A percentile compares a stretch with the other conserved stretches of the same genome.
phyloP scores from a whole-genome alignment of 768 basidiomycete species.

The Amanita pallidorosea region DNA sequence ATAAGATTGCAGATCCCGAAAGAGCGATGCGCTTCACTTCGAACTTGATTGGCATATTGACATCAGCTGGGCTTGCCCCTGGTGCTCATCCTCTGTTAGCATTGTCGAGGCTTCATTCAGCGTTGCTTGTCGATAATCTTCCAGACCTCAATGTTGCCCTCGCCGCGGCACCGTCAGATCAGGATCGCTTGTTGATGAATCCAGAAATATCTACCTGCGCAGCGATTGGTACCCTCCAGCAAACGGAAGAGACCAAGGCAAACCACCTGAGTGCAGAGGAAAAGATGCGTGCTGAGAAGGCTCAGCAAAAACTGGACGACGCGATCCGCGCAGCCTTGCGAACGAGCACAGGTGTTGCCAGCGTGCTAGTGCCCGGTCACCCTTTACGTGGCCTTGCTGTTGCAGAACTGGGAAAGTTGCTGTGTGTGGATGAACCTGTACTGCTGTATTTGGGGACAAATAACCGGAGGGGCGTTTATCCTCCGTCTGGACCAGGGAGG shows the following conservation, averaged over 20 bases:
- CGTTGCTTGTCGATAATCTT: slow-evolving; percentile 50
- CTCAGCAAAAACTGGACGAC: slow-evolving; percentile 50
- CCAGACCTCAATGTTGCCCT: slow-evolving; percentile 9
- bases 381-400: slow-evolving; percentile 67
- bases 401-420: slow-evolving; percentile 73
- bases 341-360: slow-evolving; percentile 39
- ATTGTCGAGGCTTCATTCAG: slow-evolving; percentile 58
- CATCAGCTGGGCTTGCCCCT: slow-evolving; percentile 46
- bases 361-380: slow-evolving; percentile 53
- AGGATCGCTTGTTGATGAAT: not conserved
- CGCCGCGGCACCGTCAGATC: not conserved
- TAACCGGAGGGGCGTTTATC: slow-evolving; percentile 27
- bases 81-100: slow-evolving; percentile 73
- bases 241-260: not conserved
- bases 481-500: slow-evolving; percentile 56
- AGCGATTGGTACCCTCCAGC: not conserved
- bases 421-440: slow-evolving; percentile 66
- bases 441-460: slow-evolving; percentile 18
- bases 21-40: slow-evolving; percentile 51
- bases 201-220: not conserved
- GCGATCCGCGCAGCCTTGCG: slow-evolving; percentile 47
- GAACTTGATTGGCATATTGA: slow-evolving; percentile 55
- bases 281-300: slow-evolving; percentile 10
- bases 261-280: not conserved
- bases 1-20: slow-evolving; percentile 33